Base-by-base conservation (phyloP, 2,329 filamentous ascomycete genomes). In the Venturia effusa region DNA sequence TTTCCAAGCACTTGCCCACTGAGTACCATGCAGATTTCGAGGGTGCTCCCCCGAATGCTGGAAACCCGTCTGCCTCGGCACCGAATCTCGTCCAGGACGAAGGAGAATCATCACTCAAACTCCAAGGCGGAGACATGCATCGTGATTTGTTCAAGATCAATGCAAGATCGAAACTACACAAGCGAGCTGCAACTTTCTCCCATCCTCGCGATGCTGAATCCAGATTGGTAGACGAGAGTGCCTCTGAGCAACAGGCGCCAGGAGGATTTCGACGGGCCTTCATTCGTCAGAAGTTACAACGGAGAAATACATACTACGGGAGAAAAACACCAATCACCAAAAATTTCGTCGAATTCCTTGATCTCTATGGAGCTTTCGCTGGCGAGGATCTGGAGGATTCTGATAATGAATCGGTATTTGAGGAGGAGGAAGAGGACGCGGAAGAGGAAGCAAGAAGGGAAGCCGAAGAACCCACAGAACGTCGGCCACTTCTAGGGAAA, bases 91-190 rank as follows among this genome's bases (percentile, higher is more conserved):
- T 24, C 34, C 45, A 63, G 24, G 17, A 37, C 5, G 34, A 37
- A 41, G 73, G 75, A 55, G 83, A 87, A 66, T 90, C 88, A 1
- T 92, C 89, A 0, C 77, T 92, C 62, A 84, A 80, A 65, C 79
- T 92, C 3, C 88, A 88, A 70, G 89, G 89, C 61, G 89, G 89
- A 48, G 89, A 92, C 69, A 87, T 92, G 27, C 88, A 92, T 71
- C 85, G 89, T 40, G 87, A 90, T 69, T 82, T 92, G 40, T 92
- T 89, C 80, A 88, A 84, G 71, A 85, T 90, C 69, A 84, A 87
- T 66, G 84, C 85, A 19, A 71, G 74, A 45, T 73, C 75, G 15
- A 73, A 72, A 64, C 61, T 74, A 72, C 78, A 76, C 68, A 77
- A 84, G 69, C 82, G 88, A 66, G 80, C 88, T 19, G 82, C 82